Base-by-base conservation (phyloP, 495 filamentous ascomycete species). In the Penicillium bialowiezense region DNA sequence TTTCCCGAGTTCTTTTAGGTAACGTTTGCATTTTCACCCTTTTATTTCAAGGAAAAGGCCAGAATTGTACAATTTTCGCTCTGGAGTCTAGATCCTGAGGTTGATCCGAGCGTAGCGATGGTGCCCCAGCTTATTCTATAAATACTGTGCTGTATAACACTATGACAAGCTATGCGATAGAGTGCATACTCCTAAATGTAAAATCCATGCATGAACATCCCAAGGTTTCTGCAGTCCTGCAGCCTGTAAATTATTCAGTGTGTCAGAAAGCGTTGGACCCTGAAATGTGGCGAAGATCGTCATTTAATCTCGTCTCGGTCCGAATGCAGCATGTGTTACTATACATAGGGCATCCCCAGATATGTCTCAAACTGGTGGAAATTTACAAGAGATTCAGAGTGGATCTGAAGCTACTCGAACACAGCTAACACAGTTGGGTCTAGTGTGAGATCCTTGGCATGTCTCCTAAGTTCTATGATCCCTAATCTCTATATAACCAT, bases 281-380 rank as follows among this genome's bases (percentile, higher is more conserved):
- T 48, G 45, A 40, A 40, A 40, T 39, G 36, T 19, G 13, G 45
- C 45, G 35, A 39, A 38, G 45, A 48, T 24, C 45, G 43, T 32
- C 43, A 35, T 48, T 48, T 32, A 32, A 32, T 32, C 29, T 48
- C 45, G 37, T 28, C 36, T 39, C 29, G 20, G 19, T 12, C 45
- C 45, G 45, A 48, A 48, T 48, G 45, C 45, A 34, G 45, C 19
- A 21, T 34, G 18, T 18, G 23, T 38, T 48, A 29, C 45, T 48
- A 48, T 48, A 48, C 45, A 23, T 48, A 48, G 45, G 24, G 26
- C n/a, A 32, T 48, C 43, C 43, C 31, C 32, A 45, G 43, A 36
- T 18, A 41, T 32, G 29, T 32, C 38, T 28, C 20, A 21, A 41
- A 26, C 21, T 23, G 6, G 23, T 32, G 29, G 29, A 13, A 32